phyloP scores from a whole-genome alignment of 2,329 filamentous ascomycete species.

The Capronia coronata region DNA sequence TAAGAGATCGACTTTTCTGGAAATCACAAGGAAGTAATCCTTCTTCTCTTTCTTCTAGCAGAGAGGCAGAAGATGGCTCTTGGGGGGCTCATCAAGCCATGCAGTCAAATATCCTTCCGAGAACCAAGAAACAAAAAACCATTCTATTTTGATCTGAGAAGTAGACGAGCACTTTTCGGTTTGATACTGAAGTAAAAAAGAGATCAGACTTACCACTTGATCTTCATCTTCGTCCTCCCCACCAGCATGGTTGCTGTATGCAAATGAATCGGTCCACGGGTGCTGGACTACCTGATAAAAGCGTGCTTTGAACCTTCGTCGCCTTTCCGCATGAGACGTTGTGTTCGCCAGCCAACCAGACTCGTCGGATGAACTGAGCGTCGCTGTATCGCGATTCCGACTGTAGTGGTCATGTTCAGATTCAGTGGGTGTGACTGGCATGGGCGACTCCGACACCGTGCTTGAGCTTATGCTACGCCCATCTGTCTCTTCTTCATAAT shows the following conservation, averaged over 20 bases:
- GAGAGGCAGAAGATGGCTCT: no score
- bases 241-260: background rate
- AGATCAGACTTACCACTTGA: background rate
- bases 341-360: slow-evolving; percentile 24
- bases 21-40: no score
- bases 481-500: background rate
- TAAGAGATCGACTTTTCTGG: no score
- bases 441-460: slow-evolving; percentile 10
- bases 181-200: no score
- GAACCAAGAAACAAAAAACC: no score
- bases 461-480: background rate
- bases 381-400: background rate
- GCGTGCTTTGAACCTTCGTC: slow-evolving; percentile 18
- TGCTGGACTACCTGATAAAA: slow-evolving; percentile 22
- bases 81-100: no score
- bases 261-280: slow-evolving; percentile 2
- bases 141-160: no score
- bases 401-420: background rate
- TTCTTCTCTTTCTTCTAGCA: no score
- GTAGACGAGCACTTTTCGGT: no score
- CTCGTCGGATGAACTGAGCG: slow-evolving; percentile 15
- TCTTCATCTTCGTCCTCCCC: slow-evolving; percentile 6
- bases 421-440: slow-evolving; percentile 14
- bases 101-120: no score
- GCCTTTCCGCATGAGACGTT: slow-evolving; percentile 16